Percentiles rank a stretch among this genome's conserved stretches.
Conservation (phyloP, 2,329 filamentous ascomycete genomes). For the Fusarium sp. region DNA sequence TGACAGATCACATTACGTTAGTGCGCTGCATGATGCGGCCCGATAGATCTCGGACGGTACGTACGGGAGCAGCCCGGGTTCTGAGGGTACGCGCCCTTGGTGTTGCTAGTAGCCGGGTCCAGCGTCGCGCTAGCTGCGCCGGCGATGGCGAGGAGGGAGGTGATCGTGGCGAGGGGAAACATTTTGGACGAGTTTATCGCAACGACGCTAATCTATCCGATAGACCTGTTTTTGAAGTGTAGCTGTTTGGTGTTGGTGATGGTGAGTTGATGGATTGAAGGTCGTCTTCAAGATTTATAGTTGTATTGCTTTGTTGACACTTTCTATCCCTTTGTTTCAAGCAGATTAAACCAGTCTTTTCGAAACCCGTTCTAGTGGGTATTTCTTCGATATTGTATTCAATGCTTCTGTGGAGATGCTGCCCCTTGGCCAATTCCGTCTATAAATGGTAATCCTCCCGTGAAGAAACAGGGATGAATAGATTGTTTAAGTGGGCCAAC, state of each 20-base stretch:
- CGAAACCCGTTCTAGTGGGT: slow-evolving; percentile 26
- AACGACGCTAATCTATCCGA: background rate
- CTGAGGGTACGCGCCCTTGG: slow-evolving; percentile 40
- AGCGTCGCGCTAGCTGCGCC: slow-evolving; percentile 40
- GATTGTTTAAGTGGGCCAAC: background rate
- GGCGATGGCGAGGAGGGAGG: slow-evolving; percentile 35
- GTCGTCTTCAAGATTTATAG: slow-evolving; percentile 16
- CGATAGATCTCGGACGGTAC: background rate
- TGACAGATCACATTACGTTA: background rate
- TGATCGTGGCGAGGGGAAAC: slow-evolving; percentile 35
- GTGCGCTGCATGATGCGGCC: background rate
- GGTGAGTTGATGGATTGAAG: background rate
- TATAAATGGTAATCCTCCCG: background rate
- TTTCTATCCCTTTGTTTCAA: slow-evolving; percentile 19
- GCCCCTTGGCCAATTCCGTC: background rate
- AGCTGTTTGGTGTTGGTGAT: background rate
- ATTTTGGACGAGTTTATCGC: slow-evolving; percentile 18
- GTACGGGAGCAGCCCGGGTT: slow-evolving; percentile 36
- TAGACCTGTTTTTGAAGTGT: background rate
- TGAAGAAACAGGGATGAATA: background rate
- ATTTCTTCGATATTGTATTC: background rate
- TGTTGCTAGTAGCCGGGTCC: slow-evolving; percentile 40
- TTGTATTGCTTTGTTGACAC: background rate
- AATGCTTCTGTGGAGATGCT: background rate
- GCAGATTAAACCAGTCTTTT: slow-evolving; percentile 21